Evolutionary conservation across 495 filamentous ascomycete genomes (phyloP).

Genomic region (Hypoxylon subgilvum): DNA sequence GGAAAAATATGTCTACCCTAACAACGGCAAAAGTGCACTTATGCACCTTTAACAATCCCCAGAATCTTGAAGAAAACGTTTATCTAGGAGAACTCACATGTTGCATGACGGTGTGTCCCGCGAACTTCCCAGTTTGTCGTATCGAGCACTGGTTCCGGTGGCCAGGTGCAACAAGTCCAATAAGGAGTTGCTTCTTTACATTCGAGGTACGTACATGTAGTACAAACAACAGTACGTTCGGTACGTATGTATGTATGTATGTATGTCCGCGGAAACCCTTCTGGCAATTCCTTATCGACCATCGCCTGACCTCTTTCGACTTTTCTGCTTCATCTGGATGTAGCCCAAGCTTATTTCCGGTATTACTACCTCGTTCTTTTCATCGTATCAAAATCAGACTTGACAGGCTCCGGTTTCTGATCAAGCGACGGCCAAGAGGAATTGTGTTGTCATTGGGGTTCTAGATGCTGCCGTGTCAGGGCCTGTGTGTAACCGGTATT

Average conservation of each 20-base stretch:
- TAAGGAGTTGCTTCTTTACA: conserved; percentile 3
- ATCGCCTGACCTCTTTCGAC: conserved; percentile 29
- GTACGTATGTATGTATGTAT: neutral
- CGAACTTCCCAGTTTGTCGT: conserved; percentile 14
- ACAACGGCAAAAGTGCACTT: neutral
- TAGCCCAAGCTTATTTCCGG: conserved; percentile 24
- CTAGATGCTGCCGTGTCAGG: conserved; percentile 10
- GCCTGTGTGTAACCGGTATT: conserved; percentile 7
- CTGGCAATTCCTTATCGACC: conserved; percentile 22
- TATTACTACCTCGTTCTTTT: conserved; percentile 9
- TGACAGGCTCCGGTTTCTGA: conserved; percentile 8
- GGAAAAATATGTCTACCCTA: no score
- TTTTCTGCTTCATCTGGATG: no score
- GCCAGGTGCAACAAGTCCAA: conserved; percentile 13
- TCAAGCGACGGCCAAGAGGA: conserved; percentile 21
- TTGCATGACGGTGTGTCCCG: conserved; percentile 28
- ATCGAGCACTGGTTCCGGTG: conserved; percentile 5
- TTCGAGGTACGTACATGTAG: neutral
- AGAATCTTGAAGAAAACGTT: conserved; percentile 2
- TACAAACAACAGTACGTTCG: neutral
- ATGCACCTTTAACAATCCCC: conserved; percentile 14
- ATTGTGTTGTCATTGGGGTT: conserved; percentile 28
- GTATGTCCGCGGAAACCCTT: conserved; percentile 12
- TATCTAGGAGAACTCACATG: conserved; percentile 22
- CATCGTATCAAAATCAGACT: conserved; percentile 21